Evolutionary conservation across 2,329 filamentous ascomycete genomes (phyloP).

Genomic region (Exophiala dermatitidis): DNA sequence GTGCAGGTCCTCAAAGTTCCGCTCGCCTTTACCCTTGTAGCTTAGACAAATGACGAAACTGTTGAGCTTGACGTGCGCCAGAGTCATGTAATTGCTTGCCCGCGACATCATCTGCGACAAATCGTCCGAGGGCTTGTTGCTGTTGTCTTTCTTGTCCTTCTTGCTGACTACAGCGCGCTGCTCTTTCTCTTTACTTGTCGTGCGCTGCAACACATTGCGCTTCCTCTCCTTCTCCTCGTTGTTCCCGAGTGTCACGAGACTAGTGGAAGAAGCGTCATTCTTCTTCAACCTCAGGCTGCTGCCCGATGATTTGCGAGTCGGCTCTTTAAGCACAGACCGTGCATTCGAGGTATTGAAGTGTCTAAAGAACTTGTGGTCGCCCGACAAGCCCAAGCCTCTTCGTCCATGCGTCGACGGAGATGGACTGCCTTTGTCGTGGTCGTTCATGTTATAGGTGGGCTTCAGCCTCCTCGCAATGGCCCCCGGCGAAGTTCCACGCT

Average conservation of each 20-base stretch:
- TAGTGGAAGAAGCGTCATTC: constrained; percentile 26
- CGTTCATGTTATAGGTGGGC: constrained; percentile 56
- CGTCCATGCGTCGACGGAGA: constrained; percentile 10
- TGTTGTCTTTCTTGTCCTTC: constrained; percentile 51
- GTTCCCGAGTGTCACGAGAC: constrained; percentile 16
- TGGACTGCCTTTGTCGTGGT: constrained; percentile 8
- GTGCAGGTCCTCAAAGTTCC: constrained; percentile 94
- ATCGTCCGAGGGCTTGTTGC: constrained; percentile 70
- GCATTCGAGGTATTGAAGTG: constrained; percentile 21
- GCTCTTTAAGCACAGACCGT: constrained; percentile 12
- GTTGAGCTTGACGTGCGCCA: constrained; percentile 89
- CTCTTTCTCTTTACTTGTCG: constrained; percentile 23
- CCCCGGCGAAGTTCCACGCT: constrained; percentile 58
- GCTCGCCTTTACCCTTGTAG: constrained; percentile 92
- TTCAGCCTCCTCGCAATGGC: constrained; percentile 75
- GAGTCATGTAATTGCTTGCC: constrained; percentile 94
- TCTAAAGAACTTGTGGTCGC: constrained; percentile 25
- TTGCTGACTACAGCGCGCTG: constrained; percentile 32
- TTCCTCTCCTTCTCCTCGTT: constrained; percentile 47
- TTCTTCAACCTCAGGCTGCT: constrained; percentile 34
- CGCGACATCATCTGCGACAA: constrained; percentile 93
- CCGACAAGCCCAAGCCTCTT: constrained; percentile 19
- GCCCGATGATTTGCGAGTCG: constrained; percentile 27
- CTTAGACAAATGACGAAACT: constrained; percentile 91
- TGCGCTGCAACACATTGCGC: constrained; percentile 38